phyloP scores from a whole-genome alignment of 352 stramenopile genomes.

The Globisporangium abappressorium region DNA sequence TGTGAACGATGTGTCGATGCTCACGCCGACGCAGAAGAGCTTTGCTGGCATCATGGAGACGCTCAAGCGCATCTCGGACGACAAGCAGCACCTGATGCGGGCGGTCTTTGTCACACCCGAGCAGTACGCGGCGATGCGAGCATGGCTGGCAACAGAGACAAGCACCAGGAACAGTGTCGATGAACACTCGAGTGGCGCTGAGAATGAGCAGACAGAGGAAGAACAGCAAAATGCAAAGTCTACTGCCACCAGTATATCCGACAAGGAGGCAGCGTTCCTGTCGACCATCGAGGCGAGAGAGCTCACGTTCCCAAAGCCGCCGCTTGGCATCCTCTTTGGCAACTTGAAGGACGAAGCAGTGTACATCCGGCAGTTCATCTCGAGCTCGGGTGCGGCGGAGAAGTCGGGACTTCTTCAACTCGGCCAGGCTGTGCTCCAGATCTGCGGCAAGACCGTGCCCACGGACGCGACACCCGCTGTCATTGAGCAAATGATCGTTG shows the following conservation, averaged over 20 bases:
- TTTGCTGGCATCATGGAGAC: conserved; percentile 66
- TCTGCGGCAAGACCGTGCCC: conserved; percentile 67
- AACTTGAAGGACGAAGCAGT: conserved; percentile 79
- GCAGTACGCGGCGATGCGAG: conserved; percentile 44
- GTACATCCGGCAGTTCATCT: conserved; percentile 81
- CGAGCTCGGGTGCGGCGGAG: conserved; percentile 66
- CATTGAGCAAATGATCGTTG: conserved; percentile 72
- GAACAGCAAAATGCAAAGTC: conserved; percentile 14
- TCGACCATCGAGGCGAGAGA: conserved; percentile 33
- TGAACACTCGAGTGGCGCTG: background rate
- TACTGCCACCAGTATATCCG: background rate
- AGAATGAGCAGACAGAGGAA: conserved; percentile 18
- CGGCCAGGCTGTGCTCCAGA: conserved; percentile 70
- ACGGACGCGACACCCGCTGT: conserved; percentile 44
- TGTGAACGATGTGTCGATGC: conserved; percentile 56
- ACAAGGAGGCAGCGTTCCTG: conserved; percentile 18
- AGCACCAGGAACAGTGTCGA: conserved; percentile 2
- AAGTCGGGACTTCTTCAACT: conserved; percentile 54
- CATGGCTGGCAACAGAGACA: conserved; percentile 12
- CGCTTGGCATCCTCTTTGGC: conserved; percentile 79
- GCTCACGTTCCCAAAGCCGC: conserved; percentile 59
- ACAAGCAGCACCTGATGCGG: conserved; percentile 43
- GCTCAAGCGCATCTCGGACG: conserved; percentile 43
- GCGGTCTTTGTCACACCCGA: conserved; percentile 58
- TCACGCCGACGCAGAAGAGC: conserved; percentile 36